A percentile compares a stretch with the other conserved stretches of the same genome.
Evolutionary conservation across 768 basidiomycete species (phyloP).

Genomic region (Leccinum variicolor): DNA sequence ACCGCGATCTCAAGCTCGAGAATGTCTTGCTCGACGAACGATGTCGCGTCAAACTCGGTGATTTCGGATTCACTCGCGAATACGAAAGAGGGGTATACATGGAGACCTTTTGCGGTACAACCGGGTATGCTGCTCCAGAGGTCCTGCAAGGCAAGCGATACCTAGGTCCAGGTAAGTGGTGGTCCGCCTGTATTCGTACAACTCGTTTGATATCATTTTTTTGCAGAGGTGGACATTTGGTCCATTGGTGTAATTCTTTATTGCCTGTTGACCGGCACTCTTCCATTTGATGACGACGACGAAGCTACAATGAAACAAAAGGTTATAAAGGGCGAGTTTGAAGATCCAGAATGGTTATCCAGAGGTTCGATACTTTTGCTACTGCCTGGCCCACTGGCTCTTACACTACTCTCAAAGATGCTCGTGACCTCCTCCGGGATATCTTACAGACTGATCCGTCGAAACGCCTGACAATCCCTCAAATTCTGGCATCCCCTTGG

Average conservation of each 20-base stretch:
- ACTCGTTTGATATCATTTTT: conserved; percentile 6
- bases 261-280: conserved; percentile 81
- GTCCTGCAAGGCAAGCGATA: conserved; percentile 89
- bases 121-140: conserved; percentile 90
- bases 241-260: conserved; percentile 92
- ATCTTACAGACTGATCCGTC: conserved; percentile 76
- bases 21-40: conserved; percentile 90
- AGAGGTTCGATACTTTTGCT: conserved; percentile 49
- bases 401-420: conserved; percentile 47
- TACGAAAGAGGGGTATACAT: conserved; percentile 74
- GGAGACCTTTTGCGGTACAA: conserved; percentile 96
- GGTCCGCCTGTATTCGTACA: neutral
- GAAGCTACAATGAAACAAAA: conserved; percentile 78
- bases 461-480: conserved; percentile 74
- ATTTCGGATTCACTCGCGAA: conserved; percentile 94
- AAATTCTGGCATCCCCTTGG: conserved; percentile 86
- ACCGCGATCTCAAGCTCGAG: conserved; percentile 95
- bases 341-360: conserved; percentile 91
- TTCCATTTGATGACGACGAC: conserved; percentile 91
- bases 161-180: conserved; percentile 72
- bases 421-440: conserved; percentile 76
- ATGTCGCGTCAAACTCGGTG: conserved; percentile 88
- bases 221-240: conserved; percentile 90
- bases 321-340: conserved; percentile 83
- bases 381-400: neutral